A percentile compares a stretch with the other conserved stretches of the same genome.
These are phyloP conservation scores for Citrus hindsii DNA, from an alignment of 345 rosid genomes.

Conservation along the genomic window DNA sequence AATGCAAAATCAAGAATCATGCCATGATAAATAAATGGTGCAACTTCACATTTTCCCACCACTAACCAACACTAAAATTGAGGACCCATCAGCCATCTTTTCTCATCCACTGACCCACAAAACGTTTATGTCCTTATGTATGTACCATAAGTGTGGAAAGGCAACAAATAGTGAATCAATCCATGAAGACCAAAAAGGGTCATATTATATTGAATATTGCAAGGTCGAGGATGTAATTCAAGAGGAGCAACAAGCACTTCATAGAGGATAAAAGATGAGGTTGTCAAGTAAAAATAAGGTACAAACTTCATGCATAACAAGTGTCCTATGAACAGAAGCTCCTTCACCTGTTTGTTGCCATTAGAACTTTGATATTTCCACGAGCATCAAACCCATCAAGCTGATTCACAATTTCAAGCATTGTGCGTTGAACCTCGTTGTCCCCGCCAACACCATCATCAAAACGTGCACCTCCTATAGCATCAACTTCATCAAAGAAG, in stretches of 20 bases:
- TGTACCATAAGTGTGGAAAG: background rate
- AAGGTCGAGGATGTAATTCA: background rate
- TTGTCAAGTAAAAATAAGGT: background rate
- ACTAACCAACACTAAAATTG: background rate
- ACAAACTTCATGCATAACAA: background rate
- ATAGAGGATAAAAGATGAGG: background rate
- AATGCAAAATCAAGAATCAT: background rate
- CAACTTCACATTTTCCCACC: background rate
- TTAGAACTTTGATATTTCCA: conserved; percentile 98
- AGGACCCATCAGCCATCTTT: background rate
- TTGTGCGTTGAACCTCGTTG: conserved; percentile 76
- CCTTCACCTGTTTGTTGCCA: conserved; percentile 94
- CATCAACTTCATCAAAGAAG: conserved; percentile 84
- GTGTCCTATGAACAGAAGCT: background rate
- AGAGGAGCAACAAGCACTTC: background rate
- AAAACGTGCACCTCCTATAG: conserved; percentile 84
- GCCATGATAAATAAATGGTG: background rate
- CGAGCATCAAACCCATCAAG: conserved; percentile 94
- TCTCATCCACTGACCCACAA: background rate
- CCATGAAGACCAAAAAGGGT: background rate
- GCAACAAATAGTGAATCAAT: background rate
- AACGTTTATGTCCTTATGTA: background rate
- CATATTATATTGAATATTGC: background rate
- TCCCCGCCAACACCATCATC: conserved; percentile 86
- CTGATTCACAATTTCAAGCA: conserved; percentile 89